Percentiles rank a stretch among this genome's conserved stretches.
phyloP scores from a whole-genome alignment of 495 filamentous ascomycete genomes.

The Xylaria grammica region DNA sequence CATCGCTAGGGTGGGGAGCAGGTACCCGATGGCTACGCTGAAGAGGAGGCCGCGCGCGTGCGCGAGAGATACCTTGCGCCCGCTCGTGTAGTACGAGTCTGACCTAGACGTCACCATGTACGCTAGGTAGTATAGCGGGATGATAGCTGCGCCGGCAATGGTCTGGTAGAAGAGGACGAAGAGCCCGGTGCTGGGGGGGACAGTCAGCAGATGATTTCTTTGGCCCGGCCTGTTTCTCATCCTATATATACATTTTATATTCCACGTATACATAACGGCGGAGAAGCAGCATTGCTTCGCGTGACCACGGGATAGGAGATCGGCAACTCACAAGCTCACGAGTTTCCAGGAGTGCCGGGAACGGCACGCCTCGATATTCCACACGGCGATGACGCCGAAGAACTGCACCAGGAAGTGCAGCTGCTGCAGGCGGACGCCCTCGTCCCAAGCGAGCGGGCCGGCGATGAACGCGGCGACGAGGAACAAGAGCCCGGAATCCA shows the following conservation, averaged over 20 bases:
- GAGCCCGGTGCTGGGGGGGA: slow-evolving; percentile 25
- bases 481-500: slow-evolving; percentile 28
- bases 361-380: slow-evolving; percentile 38
- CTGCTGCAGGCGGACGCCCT: slow-evolving; percentile 28
- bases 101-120: slow-evolving; percentile 2
- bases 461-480: slow-evolving; percentile 34
- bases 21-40: slow-evolving; percentile 36
- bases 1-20: slow-evolving; percentile 42
- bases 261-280: no score
- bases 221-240: background rate
- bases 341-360: slow-evolving; percentile 29
- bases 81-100: slow-evolving; percentile 33
- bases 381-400: slow-evolving; percentile 36
- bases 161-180: slow-evolving; percentile 41
- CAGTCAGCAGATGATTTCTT: background rate
- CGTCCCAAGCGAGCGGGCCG: slow-evolving; percentile 28
- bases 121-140: slow-evolving; percentile 43
- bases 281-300: no score
- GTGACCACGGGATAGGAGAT: no score
- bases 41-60: slow-evolving; percentile 42
- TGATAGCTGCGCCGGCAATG: slow-evolving; percentile 40
- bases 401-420: slow-evolving; percentile 33
- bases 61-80: slow-evolving; percentile 32
- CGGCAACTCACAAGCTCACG: slow-evolving; percentile 38
- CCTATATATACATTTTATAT: background rate